These are phyloP conservation scores for Xylaria sp. DNA, from an alignment of 2,329 filamentous ascomycete species.

Conservation along the genomic window DNA sequence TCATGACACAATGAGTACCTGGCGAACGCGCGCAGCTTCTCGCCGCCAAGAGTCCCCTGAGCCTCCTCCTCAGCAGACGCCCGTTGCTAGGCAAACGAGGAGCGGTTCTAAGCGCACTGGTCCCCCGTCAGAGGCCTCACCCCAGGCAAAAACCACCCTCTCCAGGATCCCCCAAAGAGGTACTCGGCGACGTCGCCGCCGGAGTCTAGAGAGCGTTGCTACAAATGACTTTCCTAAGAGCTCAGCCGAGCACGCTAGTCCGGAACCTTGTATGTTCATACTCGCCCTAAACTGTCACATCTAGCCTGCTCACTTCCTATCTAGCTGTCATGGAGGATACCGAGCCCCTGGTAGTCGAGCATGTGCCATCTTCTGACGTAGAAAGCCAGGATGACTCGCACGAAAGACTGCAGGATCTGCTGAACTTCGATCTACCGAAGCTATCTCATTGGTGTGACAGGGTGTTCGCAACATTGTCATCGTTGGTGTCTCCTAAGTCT, in stretches of 20 bases:
- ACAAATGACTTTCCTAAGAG: conserved; percentile 29
- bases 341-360: not conserved
- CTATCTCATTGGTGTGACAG: conserved; percentile 33
- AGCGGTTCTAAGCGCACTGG: conserved; percentile 27
- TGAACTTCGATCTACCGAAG: conserved; percentile 39
- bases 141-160: conserved; percentile 15
- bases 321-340: conserved; percentile 19
- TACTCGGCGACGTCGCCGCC: conserved; percentile 27
- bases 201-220: conserved; percentile 33
- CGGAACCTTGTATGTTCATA: conserved; percentile 18
- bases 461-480: conserved; percentile 26
- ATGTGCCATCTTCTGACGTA: not conserved
- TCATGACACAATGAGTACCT: conserved; percentile 31
- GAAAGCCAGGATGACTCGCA: conserved; percentile 28
- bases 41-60: conserved; percentile 29
- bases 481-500: conserved; percentile 22
- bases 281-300: not conserved
- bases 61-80: conserved; percentile 18
- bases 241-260: conserved; percentile 17
- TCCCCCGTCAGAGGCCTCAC: conserved; percentile 13
- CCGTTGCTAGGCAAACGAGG: conserved; percentile 31
- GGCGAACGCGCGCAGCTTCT: conserved; percentile 28
- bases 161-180: conserved; percentile 31
- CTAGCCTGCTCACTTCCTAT: conserved; percentile 4
- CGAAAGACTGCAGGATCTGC: conserved; percentile 34